Evolutionary conservation across 768 basidiomycete species (phyloP), one percentile per base, ranked within the genome.

Genomic region (Hericium erinaceus): DNA sequence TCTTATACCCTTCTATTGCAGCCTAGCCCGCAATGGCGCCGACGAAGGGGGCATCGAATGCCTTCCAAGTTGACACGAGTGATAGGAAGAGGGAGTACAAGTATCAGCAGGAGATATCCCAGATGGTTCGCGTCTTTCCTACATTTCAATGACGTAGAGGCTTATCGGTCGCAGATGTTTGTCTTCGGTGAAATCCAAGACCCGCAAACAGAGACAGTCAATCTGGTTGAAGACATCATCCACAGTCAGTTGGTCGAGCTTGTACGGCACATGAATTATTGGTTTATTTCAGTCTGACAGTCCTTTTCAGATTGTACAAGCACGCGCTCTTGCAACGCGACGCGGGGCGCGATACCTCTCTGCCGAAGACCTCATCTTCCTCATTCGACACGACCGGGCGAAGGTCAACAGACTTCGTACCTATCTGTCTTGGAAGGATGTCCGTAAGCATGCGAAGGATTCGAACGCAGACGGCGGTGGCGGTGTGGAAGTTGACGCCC

Each of bases 381-480:
- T 97, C 66, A 93, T 98, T 66, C 85, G 95, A 5, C 88, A 95
- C 64, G 95, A 98, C 73, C 76, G 90, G 61, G 89, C 88, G 8
- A 97, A 95, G 70, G 92, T 98, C 60, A 95, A 97, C 72, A 79
- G 95, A 48, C 76, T 98, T 28, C 75, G 92, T 38, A 95, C 92
- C 10, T 98, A 97, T 67, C 80, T 98, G 22, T 92, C 90, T 0
- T 98, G 95, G 95, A 97, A 95, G 66, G 95, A 97, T 63, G 95
- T 98, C 16, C 82, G 95, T 13, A 97, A 95, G 65, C 90, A 92
- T 59, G 92, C 92, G 4, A 95, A 95, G 68, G 92, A 97, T 65
- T 84, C 86, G 22, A 89, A 85, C 44, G 91, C 87, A 10, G 89
- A 87, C 58, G 89, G 82, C 2, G 89, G 82, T 26, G 89, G 79